These are phyloP conservation scores for Astragalus membranaceus DNA, from an alignment of 306 rosid species.

Conservation along the genomic window DNA sequence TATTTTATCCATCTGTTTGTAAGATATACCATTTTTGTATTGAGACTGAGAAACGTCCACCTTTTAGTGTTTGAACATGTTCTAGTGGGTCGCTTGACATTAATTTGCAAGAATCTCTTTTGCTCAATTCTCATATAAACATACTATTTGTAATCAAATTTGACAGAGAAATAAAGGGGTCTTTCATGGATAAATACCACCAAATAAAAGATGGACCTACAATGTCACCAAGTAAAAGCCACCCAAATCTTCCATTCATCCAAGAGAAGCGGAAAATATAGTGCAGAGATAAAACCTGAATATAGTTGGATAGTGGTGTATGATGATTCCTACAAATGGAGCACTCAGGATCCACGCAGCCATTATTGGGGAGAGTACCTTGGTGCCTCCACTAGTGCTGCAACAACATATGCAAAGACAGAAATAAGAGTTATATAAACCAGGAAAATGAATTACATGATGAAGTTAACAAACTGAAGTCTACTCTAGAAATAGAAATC, in stretches of 20 bases:
- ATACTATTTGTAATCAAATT: background rate
- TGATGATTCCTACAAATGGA: no score
- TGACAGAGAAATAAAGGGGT: background rate
- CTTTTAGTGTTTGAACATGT: constrained; percentile 3
- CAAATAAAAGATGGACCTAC: no score
- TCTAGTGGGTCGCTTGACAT: background rate
- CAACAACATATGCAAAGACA: no score
- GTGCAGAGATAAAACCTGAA: no score
- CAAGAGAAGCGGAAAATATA: constrained; percentile 47
- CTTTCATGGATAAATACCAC: constrained; percentile 36
- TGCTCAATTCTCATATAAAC: constrained; percentile 7
- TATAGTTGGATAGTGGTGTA: no score
- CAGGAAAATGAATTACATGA: no score
- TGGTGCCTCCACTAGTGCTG: no score
- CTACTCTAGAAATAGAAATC: no score
- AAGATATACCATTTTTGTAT: background rate
- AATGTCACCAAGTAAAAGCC: constrained; percentile 72
- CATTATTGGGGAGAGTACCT: no score
- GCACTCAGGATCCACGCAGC: no score
- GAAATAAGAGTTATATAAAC: no score
- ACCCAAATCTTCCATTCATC: constrained; percentile 68
- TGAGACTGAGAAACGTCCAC: background rate
- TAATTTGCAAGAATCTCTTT: constrained; percentile 14
- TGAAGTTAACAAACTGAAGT: no score
- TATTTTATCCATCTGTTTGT: constrained; percentile 11